These are phyloP conservation scores for Pterocarpus santalinus DNA, from an alignment of 306 rosid genomes.

Conservation along the genomic window DNA sequence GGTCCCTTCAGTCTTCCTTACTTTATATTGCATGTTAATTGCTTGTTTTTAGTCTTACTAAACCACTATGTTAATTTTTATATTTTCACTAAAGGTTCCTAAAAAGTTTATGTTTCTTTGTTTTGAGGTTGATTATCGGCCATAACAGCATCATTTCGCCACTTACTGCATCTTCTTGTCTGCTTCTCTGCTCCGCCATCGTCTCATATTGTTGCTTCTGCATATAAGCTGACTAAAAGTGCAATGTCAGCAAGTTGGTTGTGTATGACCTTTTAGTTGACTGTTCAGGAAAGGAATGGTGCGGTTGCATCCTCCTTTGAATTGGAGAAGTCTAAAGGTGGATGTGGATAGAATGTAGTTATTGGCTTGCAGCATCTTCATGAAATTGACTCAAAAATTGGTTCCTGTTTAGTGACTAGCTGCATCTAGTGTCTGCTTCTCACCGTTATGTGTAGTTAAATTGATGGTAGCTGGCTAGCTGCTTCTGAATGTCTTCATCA, in stretches of 20 bases:
- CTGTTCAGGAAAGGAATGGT: slow-evolving; percentile 55
- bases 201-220: slow-evolving; percentile 67
- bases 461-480: slow-evolving; percentile 36
- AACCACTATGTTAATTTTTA: slow-evolving; percentile 43
- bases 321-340: slow-evolving; percentile 46
- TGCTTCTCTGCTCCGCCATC: slow-evolving; percentile 74
- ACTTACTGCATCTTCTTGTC: slow-evolving; percentile 64
- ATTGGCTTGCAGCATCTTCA: slow-evolving; percentile 54
- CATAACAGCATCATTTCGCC: slow-evolving; percentile 61
- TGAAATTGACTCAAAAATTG: slow-evolving; percentile 39
- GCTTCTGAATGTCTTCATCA: slow-evolving; percentile 45
- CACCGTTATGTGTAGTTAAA: slow-evolving; percentile 37
- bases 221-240: slow-evolving; percentile 54
- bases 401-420: slow-evolving; percentile 36
- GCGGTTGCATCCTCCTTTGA: slow-evolving; percentile 44
- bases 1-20: slow-evolving; percentile 65
- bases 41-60: slow-evolving; percentile 41
- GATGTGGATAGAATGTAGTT: slow-evolving; percentile 44
- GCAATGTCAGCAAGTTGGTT: slow-evolving; percentile 55
- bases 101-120: slow-evolving; percentile 65
- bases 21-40: slow-evolving; percentile 56
- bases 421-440: slow-evolving; percentile 43
- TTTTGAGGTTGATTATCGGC: slow-evolving; percentile 84
- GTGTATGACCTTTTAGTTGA: slow-evolving; percentile 49
- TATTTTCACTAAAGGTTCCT: slow-evolving; percentile 56